Base-by-base conservation (phyloP, 345 rosid genomes). In the Viola odorata region DNA sequence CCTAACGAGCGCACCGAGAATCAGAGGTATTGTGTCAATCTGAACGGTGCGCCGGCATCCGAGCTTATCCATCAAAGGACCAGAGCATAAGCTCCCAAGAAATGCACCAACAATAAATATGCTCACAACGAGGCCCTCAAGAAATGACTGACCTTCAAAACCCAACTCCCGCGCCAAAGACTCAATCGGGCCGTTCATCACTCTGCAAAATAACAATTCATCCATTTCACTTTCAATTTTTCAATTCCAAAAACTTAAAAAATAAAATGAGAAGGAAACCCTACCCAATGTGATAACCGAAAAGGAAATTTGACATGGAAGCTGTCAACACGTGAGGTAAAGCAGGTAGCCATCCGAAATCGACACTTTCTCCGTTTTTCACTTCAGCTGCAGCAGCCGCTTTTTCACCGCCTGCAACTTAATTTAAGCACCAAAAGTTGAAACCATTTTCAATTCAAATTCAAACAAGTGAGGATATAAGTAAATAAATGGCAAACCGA, bases 251-350 rank as follows among this genome's bases (percentile, higher is more conserved):
- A 4, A 41, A 36, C 17, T 16, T 0, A 55, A 12, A 12, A 14
- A 7, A 37, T 4, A 17, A 37, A 9, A 10, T n/a, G 8, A 37
- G 48, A 5, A 62, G 11, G 14, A 36, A 50, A 4, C 12, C 71
- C 45, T 32, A 84, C 88, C 92, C 91, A 11, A 89, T 86, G 78
- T 89, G 96, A 75, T 89, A 89, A 66, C 94, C 91, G 40, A 89
- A 89, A 12, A 89, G 82, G 75, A 84, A 82, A 74, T 81, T 89
- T 9, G 92, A 75, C 87, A 86, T 80, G 37, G 96, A 86, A 73
- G 91, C 96, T 7, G 73, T 62, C 55, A 71, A 45, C 41, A 70
- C 86, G 73, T 80, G 87, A 69, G 94, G 91, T 60, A 89, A 85
- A 61, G 92, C 79, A 45, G 87, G 86, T 41, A 82, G 45, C 87